Conservation (phyloP, 2,329 filamentous ascomycete genomes). For the Beauveria sp. region DNA sequence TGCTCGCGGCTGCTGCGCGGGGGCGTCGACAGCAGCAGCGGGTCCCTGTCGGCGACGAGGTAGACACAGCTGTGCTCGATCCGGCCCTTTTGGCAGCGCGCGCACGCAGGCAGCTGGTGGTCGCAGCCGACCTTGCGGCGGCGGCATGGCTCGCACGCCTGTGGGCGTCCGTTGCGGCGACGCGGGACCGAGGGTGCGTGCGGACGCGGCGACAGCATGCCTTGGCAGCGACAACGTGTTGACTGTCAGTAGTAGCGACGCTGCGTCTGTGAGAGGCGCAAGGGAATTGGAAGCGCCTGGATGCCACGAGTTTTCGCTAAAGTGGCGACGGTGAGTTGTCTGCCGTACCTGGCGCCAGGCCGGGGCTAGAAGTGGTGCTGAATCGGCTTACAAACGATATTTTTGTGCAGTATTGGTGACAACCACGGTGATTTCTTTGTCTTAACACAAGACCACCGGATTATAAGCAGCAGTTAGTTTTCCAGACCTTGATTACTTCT, state of each 20-base stretch:
- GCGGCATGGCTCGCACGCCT: slow-evolving; percentile 25
- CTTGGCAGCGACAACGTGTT: background rate
- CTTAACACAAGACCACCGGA: too few species aligned
- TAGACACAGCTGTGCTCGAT: slow-evolving; percentile 26
- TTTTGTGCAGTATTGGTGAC: background rate
- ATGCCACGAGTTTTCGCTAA: background rate
- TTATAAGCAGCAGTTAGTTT: too few species aligned
- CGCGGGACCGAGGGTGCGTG: slow-evolving; percentile 6
- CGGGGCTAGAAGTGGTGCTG: background rate
- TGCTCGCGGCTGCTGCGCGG: background rate
- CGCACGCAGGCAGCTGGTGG: slow-evolving; percentile 26
- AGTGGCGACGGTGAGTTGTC: background rate
- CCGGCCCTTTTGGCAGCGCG: slow-evolving; percentile 26
- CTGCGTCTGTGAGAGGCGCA: background rate
- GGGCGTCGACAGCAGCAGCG: background rate
- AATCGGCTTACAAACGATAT: background rate
- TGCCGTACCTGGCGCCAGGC: background rate
- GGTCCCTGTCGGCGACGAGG: slow-evolving; percentile 12
- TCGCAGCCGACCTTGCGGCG: slow-evolving; percentile 32
- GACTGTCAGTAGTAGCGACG: background rate
- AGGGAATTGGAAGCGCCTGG: background rate
- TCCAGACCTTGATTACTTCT: too few species aligned
- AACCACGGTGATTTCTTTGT: too few species aligned
- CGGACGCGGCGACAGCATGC: slow-evolving; percentile 4
- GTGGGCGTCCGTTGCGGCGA: slow-evolving; percentile 11